Conservation (phyloP, 345 rosid genomes). For the Rhodamnia argentea region DNA sequence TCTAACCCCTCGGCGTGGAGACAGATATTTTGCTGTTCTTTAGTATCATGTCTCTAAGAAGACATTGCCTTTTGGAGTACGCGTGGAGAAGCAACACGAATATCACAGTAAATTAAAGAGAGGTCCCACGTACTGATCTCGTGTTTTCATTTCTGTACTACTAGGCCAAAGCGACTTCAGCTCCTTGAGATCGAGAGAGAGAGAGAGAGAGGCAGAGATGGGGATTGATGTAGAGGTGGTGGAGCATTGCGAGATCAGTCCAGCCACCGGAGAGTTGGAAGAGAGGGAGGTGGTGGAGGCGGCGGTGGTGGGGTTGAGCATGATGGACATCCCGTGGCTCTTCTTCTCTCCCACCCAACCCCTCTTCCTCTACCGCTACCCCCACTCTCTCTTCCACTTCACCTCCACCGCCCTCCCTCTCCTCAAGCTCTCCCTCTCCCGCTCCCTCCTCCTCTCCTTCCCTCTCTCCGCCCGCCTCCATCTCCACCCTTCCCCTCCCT, state of each 20-base stretch:
- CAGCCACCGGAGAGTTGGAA: neutral
- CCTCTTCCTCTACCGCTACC: conserved; percentile 35
- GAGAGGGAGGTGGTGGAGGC: neutral
- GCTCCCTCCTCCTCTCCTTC: conserved; percentile 29
- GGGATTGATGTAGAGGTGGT: neutral
- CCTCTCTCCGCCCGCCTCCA: conserved; percentile 26
- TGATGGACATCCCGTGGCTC: conserved; percentile 51
- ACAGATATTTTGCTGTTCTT: no score
- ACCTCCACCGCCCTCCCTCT: conserved; percentile 16
- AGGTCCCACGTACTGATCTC: no score
- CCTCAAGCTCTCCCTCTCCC: conserved; percentile 36
- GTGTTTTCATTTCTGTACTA: no score
- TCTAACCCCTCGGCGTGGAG: no score
- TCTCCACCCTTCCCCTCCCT: neutral
- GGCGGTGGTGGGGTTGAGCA: conserved; percentile 5
- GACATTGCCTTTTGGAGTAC: no score
- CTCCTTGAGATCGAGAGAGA: neutral
- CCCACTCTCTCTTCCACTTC: conserved; percentile 20
- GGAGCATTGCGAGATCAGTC: neutral
- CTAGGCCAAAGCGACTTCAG: no score
- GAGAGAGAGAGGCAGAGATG: neutral
- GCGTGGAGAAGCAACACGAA: no score
- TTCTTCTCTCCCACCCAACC: conserved; percentile 26
- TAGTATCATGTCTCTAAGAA: no score
- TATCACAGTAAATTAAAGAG: no score